Base-by-base conservation (phyloP, 345 rosid species). In the Geranium rotundifolium region DNA sequence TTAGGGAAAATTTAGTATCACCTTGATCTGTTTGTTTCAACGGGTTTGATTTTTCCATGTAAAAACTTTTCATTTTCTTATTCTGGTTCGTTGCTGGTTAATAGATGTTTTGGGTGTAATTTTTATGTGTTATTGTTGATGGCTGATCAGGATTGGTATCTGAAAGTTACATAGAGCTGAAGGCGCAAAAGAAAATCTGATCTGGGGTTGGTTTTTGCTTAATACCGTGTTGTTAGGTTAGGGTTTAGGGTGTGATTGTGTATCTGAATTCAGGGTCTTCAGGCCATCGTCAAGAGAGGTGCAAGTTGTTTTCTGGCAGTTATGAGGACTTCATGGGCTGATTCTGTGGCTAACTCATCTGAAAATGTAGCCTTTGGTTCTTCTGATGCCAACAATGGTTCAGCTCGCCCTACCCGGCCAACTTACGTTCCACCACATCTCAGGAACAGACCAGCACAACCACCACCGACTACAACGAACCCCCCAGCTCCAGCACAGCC, bases 301-400 rank as follows among this genome's bases (percentile, higher is more conserved):
- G 15, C 14, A 46, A 14, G 52, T 37, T 37, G 7, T 37, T 37
- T 6, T 4, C 61, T 59, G 46, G 64, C 59, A 73, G 70, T 58
- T 73, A 82, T 68, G 62, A 70, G 75, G 29, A 65, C 76, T 37
- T 78, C 84, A 67, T 79, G 87, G 87, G 85, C 87, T 50, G 87
- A 83, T 80, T 72, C 72, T 56, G 77, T 76, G 46, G 86, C 75
- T 62, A 69, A 66, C 57, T 70, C 75, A 49, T 61, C 78, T 58
- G 82, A 81, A 68, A 65, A 63, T 65, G 74, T 65, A 63, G 49
- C 58, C 31, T 10, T 73, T 37, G 65, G 31, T 57, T 20, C 65
- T 56, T n/a, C 34, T 55, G 54, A 69, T 58, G 72, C 58, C 19
- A 46, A 49, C 58, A 69, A 70, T 56, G 13, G 52, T 19, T 5